Conservation (phyloP, 352 stramenopile genomes). For the Achlya hypogyna region DNA sequence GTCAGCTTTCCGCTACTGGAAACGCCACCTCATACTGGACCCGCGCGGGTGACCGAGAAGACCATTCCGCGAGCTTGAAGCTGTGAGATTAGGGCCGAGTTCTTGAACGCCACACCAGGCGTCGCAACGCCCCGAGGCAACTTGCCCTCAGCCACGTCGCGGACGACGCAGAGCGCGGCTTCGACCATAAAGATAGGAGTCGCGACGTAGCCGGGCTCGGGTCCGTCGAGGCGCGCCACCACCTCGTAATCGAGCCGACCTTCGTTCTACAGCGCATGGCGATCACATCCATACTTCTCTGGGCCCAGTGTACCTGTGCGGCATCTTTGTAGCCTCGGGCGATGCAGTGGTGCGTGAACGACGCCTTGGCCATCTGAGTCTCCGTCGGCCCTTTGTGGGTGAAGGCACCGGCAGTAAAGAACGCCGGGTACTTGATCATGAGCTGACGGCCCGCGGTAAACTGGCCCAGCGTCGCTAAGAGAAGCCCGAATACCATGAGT, state of each 20-base stretch:
- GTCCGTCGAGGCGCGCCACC: neutral
- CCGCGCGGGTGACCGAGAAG: neutral
- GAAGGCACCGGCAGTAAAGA: constrained; percentile 16
- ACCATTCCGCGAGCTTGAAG: neutral
- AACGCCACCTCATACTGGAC: neutral
- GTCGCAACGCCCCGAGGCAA: neutral
- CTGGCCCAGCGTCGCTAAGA: neutral
- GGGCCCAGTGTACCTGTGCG: neutral
- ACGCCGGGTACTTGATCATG: constrained; percentile 9
- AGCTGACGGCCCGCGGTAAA: neutral
- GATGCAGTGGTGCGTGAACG: neutral
- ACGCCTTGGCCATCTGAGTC: neutral
- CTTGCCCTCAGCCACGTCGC: neutral
- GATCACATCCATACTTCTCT: neutral
- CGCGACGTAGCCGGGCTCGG: constrained; percentile 9
- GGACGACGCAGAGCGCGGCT: neutral
- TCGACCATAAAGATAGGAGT: neutral
- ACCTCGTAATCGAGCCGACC: neutral
- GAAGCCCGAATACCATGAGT: neutral
- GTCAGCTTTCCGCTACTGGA: neutral
- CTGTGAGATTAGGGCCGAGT: neutral
- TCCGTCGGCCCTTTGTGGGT: constrained; percentile 3
- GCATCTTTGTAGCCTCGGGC: neutral
- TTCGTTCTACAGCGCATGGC: neutral
- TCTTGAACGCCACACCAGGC: constrained; percentile 1